Percentiles rank a stretch among this genome's conserved stretches.
Evolutionary conservation across 2,329 filamentous ascomycete genomes (phyloP).

Genomic region (Trichoderma afroharzianum): DNA sequence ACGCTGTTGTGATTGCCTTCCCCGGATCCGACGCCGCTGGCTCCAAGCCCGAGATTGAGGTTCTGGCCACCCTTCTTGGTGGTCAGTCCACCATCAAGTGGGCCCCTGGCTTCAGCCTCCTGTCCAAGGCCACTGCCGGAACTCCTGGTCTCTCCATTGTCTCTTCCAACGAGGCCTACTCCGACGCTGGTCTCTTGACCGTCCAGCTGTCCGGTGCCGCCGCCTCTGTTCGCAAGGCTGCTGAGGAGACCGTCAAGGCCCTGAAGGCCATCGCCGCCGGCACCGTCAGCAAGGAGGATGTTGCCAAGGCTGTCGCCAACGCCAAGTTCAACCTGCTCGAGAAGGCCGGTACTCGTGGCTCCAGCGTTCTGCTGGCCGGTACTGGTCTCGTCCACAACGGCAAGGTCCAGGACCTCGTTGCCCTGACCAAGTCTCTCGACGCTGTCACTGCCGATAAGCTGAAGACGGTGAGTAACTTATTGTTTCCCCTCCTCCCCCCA

Average conservation of each 20-base stretch:
- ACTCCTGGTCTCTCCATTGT: conserved; percentile 64
- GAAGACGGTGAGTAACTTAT: conserved; percentile 65
- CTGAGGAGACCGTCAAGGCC: conserved; percentile 72
- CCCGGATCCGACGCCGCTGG: conserved; percentile 76
- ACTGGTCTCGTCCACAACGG: conserved; percentile 76
- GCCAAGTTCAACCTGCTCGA: conserved; percentile 93
- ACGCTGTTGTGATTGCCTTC: conserved; percentile 87
- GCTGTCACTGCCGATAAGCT: conserved; percentile 79
- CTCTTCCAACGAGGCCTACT: conserved; percentile 81
- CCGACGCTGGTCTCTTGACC: conserved; percentile 86
- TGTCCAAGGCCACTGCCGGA: conserved; percentile 72
- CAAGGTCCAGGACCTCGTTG: conserved; percentile 79
- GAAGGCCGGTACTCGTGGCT: conserved; percentile 70
- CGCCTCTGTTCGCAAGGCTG: conserved; percentile 66
- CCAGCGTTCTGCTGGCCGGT: conserved; percentile 79
- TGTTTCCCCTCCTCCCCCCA: too few relatives aligned
- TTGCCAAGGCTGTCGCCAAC: conserved; percentile 86
- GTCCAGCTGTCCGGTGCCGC: conserved; percentile 77
- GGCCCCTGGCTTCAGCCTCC: conserved; percentile 86
- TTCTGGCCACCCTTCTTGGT: conserved; percentile 84
- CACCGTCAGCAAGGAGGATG: conserved; percentile 73
- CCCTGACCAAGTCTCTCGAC: conserved; percentile 74
- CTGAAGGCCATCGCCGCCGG: conserved; percentile 78
- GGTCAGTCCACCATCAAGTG: conserved; percentile 93
- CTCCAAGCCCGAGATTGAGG: conserved; percentile 85